These are phyloP conservation scores for Trichomonas vaginalis DNA, from an alignment of 208 protist genomes.

Conservation along the genomic window DNA sequence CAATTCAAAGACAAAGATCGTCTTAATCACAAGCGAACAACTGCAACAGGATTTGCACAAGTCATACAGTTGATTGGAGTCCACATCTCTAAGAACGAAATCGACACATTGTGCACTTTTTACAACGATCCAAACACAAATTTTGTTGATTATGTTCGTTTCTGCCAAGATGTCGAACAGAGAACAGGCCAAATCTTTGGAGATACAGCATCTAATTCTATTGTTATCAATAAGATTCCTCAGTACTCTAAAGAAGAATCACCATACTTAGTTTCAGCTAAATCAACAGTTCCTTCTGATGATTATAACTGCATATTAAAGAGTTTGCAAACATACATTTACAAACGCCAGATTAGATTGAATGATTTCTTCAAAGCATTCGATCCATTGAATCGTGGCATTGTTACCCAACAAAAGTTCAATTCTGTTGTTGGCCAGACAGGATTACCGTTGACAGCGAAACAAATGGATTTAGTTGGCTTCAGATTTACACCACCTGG, in stretches of 20 bases:
- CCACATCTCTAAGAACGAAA: background rate
- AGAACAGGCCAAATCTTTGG: background rate
- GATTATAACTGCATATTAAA: background rate
- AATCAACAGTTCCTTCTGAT: background rate
- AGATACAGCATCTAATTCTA: background rate
- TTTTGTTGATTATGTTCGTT: background rate
- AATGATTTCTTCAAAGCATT: background rate
- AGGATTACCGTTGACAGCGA: background rate
- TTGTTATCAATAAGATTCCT: background rate
- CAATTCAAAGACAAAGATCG: slow-evolving; percentile 10
- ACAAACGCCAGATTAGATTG: background rate
- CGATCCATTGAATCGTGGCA: background rate
- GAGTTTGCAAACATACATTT: background rate
- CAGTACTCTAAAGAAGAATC: background rate
- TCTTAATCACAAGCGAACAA: background rate
- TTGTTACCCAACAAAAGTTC: background rate
- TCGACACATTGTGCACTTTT: background rate
- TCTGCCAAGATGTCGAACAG: background rate
- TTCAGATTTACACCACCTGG: background rate
- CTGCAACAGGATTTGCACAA: background rate
- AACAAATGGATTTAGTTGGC: background rate
- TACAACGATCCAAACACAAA: background rate
- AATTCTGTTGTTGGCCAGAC: background rate
- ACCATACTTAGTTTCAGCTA: background rate
- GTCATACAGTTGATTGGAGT: background rate